phyloP scores from a whole-genome alignment of 2,329 filamentous ascomycete species.

The Pestalotiopsis sp. region DNA sequence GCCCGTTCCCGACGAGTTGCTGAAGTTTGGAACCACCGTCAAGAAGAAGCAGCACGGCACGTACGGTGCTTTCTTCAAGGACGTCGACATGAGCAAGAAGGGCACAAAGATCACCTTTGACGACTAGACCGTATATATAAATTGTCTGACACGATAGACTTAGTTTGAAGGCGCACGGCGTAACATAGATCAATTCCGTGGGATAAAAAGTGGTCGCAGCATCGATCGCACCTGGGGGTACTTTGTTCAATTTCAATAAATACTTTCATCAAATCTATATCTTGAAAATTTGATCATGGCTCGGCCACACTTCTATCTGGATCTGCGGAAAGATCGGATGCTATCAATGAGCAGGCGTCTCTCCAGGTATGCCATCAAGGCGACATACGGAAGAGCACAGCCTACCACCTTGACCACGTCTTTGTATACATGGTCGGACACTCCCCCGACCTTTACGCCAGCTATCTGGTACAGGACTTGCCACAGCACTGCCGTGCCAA shows the following conservation, averaged over 20 bases:
- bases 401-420: slow-evolving; percentile 51
- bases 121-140: slow-evolving; percentile 11
- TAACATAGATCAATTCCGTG: not conserved
- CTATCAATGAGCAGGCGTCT: slow-evolving; percentile 7
- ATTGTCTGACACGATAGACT: not conserved
- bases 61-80: slow-evolving; percentile 95
- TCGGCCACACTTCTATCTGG: not conserved
- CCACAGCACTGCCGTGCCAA: slow-evolving; percentile 46
- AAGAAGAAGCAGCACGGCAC: slow-evolving; percentile 98
- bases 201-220: not conserved
- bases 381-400: slow-evolving; percentile 53
- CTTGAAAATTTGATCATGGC: too few relatives aligned
- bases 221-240: not conserved
- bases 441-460: slow-evolving; percentile 27
- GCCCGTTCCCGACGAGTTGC: slow-evolving; percentile 81
- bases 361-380: slow-evolving; percentile 45
- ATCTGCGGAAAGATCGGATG: not conserved
- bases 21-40: slow-evolving; percentile 97
- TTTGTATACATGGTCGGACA: slow-evolving; percentile 35
- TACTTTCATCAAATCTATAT: not conserved
- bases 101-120: slow-evolving; percentile 94
- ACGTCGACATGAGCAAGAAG: slow-evolving; percentile 80
- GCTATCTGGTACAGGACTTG: slow-evolving; percentile 27
- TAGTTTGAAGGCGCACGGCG: not conserved
- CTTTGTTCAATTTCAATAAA: not conserved